Percentiles rank a stretch among this genome's conserved stretches.
Evolutionary conservation across 495 filamentous ascomycete species (phyloP).

Genomic region (Tuber umbilicatum): DNA sequence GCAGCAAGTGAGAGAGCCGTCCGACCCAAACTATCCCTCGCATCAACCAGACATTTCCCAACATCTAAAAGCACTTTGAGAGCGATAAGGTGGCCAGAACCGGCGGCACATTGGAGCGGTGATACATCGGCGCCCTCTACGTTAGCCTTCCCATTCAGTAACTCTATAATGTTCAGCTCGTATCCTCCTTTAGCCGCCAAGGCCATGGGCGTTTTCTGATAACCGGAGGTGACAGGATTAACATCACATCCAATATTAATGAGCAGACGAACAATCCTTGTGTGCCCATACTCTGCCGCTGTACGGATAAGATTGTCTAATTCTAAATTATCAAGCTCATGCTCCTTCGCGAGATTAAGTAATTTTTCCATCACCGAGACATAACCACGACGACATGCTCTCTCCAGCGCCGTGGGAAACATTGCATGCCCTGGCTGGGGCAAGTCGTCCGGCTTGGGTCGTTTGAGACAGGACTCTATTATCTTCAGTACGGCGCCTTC

Average conservation of each 20-base stretch:
- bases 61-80: not conserved
- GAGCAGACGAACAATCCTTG: slow-evolving; percentile 1
- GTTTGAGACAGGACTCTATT: not conserved
- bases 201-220: slow-evolving; percentile 1
- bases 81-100: slow-evolving; percentile 2
- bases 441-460: not conserved
- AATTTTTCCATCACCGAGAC: slow-evolving; percentile 1
- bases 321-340: not conserved
- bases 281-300: slow-evolving; percentile 1
- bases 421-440: not conserved
- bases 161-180: not conserved
- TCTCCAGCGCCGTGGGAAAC: not conserved
- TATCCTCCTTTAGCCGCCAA: not conserved
- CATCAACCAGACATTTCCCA: not conserved
- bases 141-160: slow-evolving; percentile 5
- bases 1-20: not conserved
- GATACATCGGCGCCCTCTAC: not conserved
- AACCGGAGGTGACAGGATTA: not conserved
- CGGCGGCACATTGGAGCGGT: not conserved
- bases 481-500: not conserved
- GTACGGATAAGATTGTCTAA: not conserved
- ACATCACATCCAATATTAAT: not conserved
- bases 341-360: not conserved
- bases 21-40: not conserved
- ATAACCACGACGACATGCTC: not conserved